These are phyloP conservation scores for Polytrichum commune DNA, from an alignment of 225 moss, liverwort and hornwort genomes.

Conservation along the genomic window DNA sequence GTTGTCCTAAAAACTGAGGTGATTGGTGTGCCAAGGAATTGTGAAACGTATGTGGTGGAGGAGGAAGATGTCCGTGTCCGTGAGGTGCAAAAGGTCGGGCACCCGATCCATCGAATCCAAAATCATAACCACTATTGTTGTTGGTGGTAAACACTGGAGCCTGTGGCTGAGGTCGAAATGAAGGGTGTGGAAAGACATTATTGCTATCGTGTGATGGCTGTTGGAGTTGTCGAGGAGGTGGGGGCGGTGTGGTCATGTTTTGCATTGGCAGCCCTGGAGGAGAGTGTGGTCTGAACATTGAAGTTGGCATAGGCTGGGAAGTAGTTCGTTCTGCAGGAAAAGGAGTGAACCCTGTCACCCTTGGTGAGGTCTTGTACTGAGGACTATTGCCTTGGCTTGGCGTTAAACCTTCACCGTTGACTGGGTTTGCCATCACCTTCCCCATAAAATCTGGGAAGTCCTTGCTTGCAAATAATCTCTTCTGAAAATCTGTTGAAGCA, in stretches of 20 bases:
- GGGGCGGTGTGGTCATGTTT: slow-evolving; percentile 23
- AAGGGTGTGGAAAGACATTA: slow-evolving; percentile 33
- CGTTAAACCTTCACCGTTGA: slow-evolving; percentile 6
- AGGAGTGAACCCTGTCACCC: neutral
- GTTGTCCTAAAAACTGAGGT: slow-evolving; percentile 37
- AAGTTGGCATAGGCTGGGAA: neutral
- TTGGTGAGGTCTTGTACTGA: neutral
- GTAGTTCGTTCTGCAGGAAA: neutral
- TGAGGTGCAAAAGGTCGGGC: slow-evolving; percentile 30
- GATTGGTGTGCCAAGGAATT: slow-evolving; percentile 37
- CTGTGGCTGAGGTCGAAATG: slow-evolving; percentile 37
- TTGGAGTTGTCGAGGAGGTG: slow-evolving; percentile 26
- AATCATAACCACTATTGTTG: slow-evolving; percentile 33
- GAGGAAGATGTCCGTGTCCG: slow-evolving; percentile 5
- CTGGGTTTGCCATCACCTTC: neutral
- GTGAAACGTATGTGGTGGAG: slow-evolving; percentile 32
- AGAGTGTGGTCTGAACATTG: slow-evolving; percentile 11
- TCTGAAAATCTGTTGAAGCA: neutral
- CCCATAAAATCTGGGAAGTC: neutral
- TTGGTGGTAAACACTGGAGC: slow-evolving; percentile 30
- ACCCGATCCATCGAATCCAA: slow-evolving; percentile 35
- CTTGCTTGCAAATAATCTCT: slow-evolving; percentile 1
- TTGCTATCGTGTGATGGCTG: slow-evolving; percentile 21
- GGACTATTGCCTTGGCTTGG: slow-evolving; percentile 5
- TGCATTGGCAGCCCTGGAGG: slow-evolving; percentile 32